phyloP scores from a whole-genome alignment of 1,284 basidiomycete species.

The Chondrostereum purpureum region DNA sequence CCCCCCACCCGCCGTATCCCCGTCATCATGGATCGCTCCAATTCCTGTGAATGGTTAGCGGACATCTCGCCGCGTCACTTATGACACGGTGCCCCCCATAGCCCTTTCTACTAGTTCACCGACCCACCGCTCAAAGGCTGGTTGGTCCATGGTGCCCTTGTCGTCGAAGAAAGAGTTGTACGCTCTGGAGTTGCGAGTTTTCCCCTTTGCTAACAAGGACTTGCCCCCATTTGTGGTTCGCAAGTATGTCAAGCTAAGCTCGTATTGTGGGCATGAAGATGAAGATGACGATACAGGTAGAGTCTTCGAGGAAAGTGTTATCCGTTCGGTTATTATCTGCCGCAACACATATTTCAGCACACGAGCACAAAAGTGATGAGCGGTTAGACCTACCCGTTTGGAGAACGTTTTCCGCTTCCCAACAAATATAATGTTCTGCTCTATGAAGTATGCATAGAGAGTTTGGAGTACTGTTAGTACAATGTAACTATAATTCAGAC shows the following conservation, averaged over 20 bases:
- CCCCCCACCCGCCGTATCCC: too few relatives aligned
- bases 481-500: constrained; percentile 50
- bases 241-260: constrained; percentile 57
- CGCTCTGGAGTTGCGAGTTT: constrained; percentile 39
- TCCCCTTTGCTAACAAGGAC: constrained; percentile 62
- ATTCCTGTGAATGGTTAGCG: too few relatives aligned
- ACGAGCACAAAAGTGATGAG: constrained; percentile 3
- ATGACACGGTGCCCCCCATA: constrained; percentile 47
- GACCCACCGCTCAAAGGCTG: constrained; percentile 66
- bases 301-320: constrained; percentile 59
- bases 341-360: neutral
- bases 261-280: constrained; percentile 31
- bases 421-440: constrained; percentile 74
- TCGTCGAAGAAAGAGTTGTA: constrained; percentile 72
- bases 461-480: constrained; percentile 64
- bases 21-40: too few relatives aligned
- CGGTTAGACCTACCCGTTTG: constrained; percentile 53
- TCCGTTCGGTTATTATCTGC: constrained; percentile 78
- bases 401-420: constrained; percentile 81
- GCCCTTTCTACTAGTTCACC: constrained; percentile 56
- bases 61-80: too few relatives aligned
- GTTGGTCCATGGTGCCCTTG: constrained; percentile 62
- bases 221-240: constrained; percentile 75
- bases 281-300: constrained; percentile 43
- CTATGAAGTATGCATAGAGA: constrained; percentile 75